Evolutionary conservation across 768 basidiomycete species (phyloP).

Genomic region (Suillus americanus): DNA sequence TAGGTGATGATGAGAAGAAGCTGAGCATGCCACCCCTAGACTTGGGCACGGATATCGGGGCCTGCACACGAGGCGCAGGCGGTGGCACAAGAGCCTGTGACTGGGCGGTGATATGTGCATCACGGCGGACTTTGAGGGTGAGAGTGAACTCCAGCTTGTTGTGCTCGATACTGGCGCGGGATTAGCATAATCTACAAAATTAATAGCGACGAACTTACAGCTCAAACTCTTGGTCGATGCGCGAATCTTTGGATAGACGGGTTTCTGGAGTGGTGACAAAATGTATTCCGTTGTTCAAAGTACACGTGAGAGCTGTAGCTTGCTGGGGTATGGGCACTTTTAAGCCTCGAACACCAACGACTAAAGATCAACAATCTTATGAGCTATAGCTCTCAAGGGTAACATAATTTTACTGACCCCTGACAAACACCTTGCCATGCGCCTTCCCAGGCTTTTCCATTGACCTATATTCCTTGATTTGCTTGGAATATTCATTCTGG

Average conservation of each 20-base stretch:
- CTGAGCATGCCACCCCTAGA: slow-evolving; percentile 67
- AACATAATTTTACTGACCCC: slow-evolving; percentile 49
- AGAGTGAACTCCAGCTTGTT: slow-evolving; percentile 95
- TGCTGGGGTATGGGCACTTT: slow-evolving; percentile 78
- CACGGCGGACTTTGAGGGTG: slow-evolving; percentile 81
- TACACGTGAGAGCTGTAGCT: slow-evolving; percentile 75
- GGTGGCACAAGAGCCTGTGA: slow-evolving; percentile 61
- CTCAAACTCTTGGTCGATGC: slow-evolving; percentile 88
- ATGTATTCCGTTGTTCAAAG: slow-evolving; percentile 95
- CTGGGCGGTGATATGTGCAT: slow-evolving; percentile 81
- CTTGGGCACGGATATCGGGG: slow-evolving; percentile 48
- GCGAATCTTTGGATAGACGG: slow-evolving; percentile 53
- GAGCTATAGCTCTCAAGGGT: neutral
- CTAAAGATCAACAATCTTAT: slow-evolving; percentile 37
- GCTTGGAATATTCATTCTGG: slow-evolving; percentile 92
- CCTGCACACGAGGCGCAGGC: slow-evolving; percentile 42
- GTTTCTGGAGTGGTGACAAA: slow-evolving; percentile 88
- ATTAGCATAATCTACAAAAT: neutral
- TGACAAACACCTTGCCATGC: slow-evolving; percentile 92
- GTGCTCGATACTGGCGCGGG: slow-evolving; percentile 71
- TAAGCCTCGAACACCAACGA: slow-evolving; percentile 72
- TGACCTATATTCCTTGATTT: slow-evolving; percentile 78
- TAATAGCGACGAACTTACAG: slow-evolving; percentile 50
- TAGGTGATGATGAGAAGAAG: slow-evolving; percentile 72
- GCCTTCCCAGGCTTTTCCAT: slow-evolving; percentile 79